A percentile compares a stretch with the other conserved stretches of the same genome.
Conservation (phyloP, 139 green algal species). For the Coccomyxa sp. region DNA sequence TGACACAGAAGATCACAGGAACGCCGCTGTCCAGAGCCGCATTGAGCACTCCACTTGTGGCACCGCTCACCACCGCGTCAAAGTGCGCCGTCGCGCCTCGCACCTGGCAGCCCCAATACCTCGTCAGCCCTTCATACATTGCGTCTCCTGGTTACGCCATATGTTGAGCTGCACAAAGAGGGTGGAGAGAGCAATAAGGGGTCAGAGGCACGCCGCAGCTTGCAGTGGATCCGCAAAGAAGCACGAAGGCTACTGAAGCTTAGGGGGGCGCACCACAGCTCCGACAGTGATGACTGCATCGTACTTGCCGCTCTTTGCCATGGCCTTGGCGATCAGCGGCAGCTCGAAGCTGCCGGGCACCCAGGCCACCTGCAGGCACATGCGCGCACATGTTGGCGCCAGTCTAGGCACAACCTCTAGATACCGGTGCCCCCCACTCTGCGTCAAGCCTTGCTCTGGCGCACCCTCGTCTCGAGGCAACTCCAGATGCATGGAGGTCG, state of each 20-base stretch:
- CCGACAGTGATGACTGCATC: constrained; percentile 88
- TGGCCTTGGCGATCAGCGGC: constrained; percentile 82
- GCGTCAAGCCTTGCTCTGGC: no score
- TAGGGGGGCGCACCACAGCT: constrained; percentile 66
- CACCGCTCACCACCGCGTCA: constrained; percentile 85
- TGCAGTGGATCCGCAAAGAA: background rate
- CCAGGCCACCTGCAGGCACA: constrained; percentile 71
- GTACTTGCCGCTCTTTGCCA: constrained; percentile 86
- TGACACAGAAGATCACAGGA: constrained; percentile 91
- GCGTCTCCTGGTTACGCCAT: background rate
- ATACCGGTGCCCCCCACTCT: no score
- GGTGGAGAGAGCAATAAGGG: background rate
- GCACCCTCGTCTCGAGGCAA: no score
- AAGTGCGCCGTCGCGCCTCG: constrained; percentile 94
- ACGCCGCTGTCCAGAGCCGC: constrained; percentile 71
- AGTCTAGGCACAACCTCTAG: background rate
- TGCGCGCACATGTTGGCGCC: background rate
- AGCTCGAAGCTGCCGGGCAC: constrained; percentile 96
- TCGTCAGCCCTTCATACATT: background rate
- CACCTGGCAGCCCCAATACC: constrained; percentile 47
- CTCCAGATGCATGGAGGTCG: no score
- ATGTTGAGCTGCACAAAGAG: background rate
- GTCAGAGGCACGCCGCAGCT: background rate
- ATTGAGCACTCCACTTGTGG: constrained; percentile 71
- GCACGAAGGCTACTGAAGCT: background rate